Percentiles rank a stretch among this genome's conserved stretches.
Evolutionary conservation across 768 basidiomycete genomes (phyloP).

Genomic region (Termitomyces sp.): DNA sequence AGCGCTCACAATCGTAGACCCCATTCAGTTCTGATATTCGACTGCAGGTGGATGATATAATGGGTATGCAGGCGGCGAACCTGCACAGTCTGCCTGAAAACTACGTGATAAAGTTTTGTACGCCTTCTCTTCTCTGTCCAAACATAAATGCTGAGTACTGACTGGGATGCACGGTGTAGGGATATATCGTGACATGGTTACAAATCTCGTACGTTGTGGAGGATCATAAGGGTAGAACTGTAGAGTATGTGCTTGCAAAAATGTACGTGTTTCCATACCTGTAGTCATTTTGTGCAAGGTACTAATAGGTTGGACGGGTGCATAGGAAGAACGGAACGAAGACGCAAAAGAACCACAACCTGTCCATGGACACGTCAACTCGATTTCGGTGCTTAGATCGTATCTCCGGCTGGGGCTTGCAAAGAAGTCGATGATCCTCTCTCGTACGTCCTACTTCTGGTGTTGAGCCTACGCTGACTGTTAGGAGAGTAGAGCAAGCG

Average conservation of each 20-base stretch:
- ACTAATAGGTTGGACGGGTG: constrained; percentile 28
- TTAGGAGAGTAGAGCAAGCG: no score
- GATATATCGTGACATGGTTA: no score
- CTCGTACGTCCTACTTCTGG: no score
- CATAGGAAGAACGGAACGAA: constrained; percentile 52
- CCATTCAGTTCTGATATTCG: neutral
- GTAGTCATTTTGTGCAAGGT: neutral
- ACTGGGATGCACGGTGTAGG: no score
- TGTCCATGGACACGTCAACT: constrained; percentile 91
- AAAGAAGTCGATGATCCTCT: no score
- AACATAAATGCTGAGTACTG: neutral
- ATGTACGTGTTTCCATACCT: no score
- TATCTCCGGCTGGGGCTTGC: constrained; percentile 91
- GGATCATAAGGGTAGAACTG: no score
- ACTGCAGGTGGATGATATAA: constrained; percentile 75
- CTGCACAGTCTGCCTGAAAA: constrained; percentile 92
- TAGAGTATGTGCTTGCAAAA: no score
- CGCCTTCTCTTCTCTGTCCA: constrained; percentile 23
- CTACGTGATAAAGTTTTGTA: constrained; percentile 81
- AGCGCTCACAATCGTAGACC: neutral
- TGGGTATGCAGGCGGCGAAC: constrained; percentile 94
- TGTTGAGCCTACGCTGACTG: no score
- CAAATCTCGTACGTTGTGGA: no score
- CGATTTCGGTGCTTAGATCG: constrained; percentile 89
- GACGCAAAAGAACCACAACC: constrained; percentile 26